Conservation (phyloP, 2,329 filamentous ascomycete species). For the Pseudocercospora fuligena region DNA sequence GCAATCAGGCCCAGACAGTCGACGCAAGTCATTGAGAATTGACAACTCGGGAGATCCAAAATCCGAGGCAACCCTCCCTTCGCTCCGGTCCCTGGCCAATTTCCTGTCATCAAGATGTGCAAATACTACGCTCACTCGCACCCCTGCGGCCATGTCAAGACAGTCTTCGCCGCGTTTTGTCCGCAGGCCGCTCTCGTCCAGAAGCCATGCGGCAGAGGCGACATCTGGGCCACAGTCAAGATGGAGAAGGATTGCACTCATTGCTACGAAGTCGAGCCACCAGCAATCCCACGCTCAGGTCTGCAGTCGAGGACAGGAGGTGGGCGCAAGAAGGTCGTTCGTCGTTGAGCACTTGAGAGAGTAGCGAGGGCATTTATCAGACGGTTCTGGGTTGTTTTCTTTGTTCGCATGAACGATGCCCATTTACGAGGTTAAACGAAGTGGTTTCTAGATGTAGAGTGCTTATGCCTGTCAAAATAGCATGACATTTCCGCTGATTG, state of each 20-base stretch:
- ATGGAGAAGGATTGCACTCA: conserved; percentile 41
- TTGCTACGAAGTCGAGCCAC: conserved; percentile 34
- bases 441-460: neutral
- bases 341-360: conserved; percentile 15
- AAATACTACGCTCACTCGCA: conserved; percentile 55
- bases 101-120: conserved; percentile 45
- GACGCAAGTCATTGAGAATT: neutral
- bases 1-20: neutral
- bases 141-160: conserved; percentile 52
- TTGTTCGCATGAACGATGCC: neutral
- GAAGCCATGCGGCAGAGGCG: conserved; percentile 38
- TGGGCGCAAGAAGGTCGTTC: conserved; percentile 26
- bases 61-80: neutral
- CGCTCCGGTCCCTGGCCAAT: neutral
- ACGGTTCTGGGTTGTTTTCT: neutral
- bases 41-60: neutral
- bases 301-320: conserved; percentile 20
- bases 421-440: neutral
- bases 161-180: conserved; percentile 44
- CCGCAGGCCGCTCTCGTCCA: conserved; percentile 40
- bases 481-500: neutral
- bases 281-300: conserved; percentile 22
- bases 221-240: conserved; percentile 45
- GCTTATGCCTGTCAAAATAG: neutral
- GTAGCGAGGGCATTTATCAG: neutral